A percentile compares a stretch with the other conserved stretches of the same genome.
Evolutionary conservation across 2,329 filamentous ascomycete genomes (phyloP).

Genomic region (Apiospora kogelbergensis): DNA sequence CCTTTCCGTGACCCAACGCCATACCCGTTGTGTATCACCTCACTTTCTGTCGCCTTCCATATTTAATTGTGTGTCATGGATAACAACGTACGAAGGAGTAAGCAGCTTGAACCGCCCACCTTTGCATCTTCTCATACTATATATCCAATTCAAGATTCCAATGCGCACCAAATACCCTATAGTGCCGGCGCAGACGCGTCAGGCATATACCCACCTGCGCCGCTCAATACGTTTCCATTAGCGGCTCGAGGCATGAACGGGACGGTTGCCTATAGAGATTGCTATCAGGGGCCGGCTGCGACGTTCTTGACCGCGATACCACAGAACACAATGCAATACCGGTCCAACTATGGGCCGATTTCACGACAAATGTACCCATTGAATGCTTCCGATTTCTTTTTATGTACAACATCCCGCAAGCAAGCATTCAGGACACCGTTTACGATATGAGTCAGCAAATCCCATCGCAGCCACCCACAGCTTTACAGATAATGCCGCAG

Average conservation of each 20-base stretch:
- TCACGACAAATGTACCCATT: constrained; percentile 56
- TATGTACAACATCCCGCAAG: constrained; percentile 79
- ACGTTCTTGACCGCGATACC: constrained; percentile 59
- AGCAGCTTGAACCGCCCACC: constrained; percentile 71
- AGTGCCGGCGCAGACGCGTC: constrained; percentile 44
- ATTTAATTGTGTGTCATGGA: constrained; percentile 82
- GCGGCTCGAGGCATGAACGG: constrained; percentile 52
- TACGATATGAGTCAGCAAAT: constrained; percentile 80
- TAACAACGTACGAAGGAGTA: constrained; percentile 69
- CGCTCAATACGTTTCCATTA: constrained; percentile 49
- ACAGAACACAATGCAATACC: constrained; percentile 49
- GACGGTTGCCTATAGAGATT: constrained; percentile 57
- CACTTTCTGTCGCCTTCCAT: no score
- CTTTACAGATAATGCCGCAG: constrained; percentile 70
- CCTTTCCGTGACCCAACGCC: no score
- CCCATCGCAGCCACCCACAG: constrained; percentile 72
- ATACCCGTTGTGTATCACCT: no score
- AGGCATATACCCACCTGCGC: constrained; percentile 48
- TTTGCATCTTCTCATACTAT: constrained; percentile 59
- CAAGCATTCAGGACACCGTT: constrained; percentile 59
- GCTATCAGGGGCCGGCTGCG: constrained; percentile 56
- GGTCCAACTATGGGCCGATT: constrained; percentile 65
- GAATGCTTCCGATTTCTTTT: constrained; percentile 60
- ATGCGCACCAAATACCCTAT: constrained; percentile 48
- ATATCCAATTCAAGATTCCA: constrained; percentile 49